phyloP scores from a whole-genome alignment of 805 yeast genomes.

The Saccharomycopsis javanensis region DNA sequence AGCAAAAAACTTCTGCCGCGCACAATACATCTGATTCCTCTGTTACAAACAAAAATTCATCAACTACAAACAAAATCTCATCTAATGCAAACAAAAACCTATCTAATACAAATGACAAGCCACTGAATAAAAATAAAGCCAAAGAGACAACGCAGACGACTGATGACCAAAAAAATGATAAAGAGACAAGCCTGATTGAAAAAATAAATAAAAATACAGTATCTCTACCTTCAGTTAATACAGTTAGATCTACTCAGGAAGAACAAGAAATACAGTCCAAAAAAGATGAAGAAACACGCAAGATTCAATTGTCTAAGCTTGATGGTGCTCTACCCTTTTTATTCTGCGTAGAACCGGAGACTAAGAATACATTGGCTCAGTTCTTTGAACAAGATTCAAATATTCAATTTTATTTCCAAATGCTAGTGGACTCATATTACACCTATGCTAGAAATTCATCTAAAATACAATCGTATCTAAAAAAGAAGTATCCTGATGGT shows the following conservation, averaged over 20 bases:
- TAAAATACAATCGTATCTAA: not conserved
- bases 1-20: not conserved
- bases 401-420: constrained; percentile 9
- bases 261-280: constrained; percentile 1
- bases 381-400: constrained; percentile 9
- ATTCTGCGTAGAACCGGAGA: not conserved
- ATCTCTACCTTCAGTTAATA: not conserved
- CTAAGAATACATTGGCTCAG: constrained; percentile 6
- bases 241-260: not conserved
- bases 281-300: constrained; percentile 5
- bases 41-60: not conserved
- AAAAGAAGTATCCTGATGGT: not conserved
- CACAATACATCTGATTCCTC: not conserved
- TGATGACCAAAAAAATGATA: not conserved
- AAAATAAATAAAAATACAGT: not conserved
- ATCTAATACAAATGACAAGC: not conserved
- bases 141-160: not conserved
- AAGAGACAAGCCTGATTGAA: no score
- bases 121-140: not conserved
- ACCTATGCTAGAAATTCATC: constrained; percentile 6
- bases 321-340: constrained; percentile 8
- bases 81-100: not conserved
- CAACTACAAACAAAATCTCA: not conserved
- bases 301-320: constrained; percentile 6
- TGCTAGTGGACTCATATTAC: constrained; percentile 12